Evolutionary conservation across 208 protist species (phyloP).

Genomic region (Acanthamoeba royreba): DNA sequence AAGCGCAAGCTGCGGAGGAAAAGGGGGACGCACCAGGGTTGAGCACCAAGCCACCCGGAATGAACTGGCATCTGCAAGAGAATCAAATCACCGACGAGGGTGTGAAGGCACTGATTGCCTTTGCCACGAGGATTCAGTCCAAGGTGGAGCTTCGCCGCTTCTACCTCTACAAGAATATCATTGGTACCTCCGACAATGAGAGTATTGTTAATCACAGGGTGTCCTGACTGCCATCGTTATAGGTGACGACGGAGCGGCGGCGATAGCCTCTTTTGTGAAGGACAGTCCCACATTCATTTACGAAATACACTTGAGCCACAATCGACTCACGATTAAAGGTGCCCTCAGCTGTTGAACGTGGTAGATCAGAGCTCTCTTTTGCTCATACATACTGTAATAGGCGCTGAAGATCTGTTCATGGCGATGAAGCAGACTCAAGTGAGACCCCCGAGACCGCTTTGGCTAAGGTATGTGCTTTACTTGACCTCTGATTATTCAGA

Average conservation of each 20-base stretch:
- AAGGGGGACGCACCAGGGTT: not conserved
- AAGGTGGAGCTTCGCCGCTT: not conserved
- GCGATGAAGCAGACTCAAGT: not conserved
- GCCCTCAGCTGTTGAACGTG: not conserved
- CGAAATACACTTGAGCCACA: not conserved
- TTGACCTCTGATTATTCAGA: not conserved
- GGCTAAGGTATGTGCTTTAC: not conserved
- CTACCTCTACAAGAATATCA: not conserved
- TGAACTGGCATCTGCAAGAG: not conserved
- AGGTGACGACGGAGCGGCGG: not conserved
- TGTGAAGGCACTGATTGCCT: not conserved
- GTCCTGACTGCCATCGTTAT: not conserved
- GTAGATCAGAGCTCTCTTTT: not conserved
- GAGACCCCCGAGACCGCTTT: not conserved
- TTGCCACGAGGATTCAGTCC: not conserved
- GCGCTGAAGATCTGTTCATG: not conserved
- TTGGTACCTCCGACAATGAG: not conserved
- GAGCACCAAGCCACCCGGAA: not conserved
- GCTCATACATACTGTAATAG: not conserved
- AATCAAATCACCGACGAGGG: not conserved
- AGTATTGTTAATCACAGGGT: not conserved
- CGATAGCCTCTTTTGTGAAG: not conserved
- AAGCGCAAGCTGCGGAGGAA: not conserved
- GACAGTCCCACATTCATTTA: not conserved
- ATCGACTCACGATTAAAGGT: not conserved